Conservation (phyloP, 2,329 filamentous ascomycete genomes). For the Hirsutella thompsonii region DNA sequence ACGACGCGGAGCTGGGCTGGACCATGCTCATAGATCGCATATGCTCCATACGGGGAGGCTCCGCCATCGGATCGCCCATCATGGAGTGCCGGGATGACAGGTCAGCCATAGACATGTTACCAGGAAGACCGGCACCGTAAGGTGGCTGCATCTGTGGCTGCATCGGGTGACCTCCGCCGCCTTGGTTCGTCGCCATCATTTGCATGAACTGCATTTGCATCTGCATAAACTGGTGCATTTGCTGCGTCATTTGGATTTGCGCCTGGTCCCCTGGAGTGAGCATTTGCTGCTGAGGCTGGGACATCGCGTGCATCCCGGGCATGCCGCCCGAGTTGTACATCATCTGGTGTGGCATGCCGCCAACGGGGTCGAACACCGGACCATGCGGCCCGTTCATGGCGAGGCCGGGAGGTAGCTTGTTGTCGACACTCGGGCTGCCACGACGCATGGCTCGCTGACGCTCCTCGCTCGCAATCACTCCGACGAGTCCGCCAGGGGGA, state of each 20-base stretch:
- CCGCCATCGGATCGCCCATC: constrained; percentile 32
- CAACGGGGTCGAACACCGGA: constrained; percentile 33
- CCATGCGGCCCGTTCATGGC: constrained; percentile 22
- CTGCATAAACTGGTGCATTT: constrained; percentile 81
- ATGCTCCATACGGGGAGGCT: constrained; percentile 28
- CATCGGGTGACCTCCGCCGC: constrained; percentile 13
- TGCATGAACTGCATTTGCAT: constrained; percentile 96
- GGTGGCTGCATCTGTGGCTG: constrained; percentile 15
- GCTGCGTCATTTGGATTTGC: constrained; percentile 68
- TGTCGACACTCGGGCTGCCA: constrained; percentile 59
- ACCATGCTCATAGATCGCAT: constrained; percentile 75
- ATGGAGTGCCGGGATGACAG: constrained; percentile 31
- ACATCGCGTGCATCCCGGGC: constrained; percentile 15
- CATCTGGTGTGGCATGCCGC: constrained; percentile 31
- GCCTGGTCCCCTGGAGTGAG: constrained; percentile 55
- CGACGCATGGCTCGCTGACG: constrained; percentile 64
- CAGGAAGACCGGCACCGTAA: constrained; percentile 12
- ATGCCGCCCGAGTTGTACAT: constrained; percentile 20
- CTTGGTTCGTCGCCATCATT: constrained; percentile 47
- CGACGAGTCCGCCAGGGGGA: constrained; percentile 69
- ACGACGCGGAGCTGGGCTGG: constrained; percentile 50
- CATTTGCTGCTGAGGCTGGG: constrained; percentile 26
- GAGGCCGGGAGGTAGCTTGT: constrained; percentile 20
- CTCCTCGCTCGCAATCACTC: constrained; percentile 79
- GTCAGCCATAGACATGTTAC: constrained; percentile 29